Evolutionary conservation across 352 stramenopile genomes (phyloP).

Genomic region (Globisporangium lucens): DNA sequence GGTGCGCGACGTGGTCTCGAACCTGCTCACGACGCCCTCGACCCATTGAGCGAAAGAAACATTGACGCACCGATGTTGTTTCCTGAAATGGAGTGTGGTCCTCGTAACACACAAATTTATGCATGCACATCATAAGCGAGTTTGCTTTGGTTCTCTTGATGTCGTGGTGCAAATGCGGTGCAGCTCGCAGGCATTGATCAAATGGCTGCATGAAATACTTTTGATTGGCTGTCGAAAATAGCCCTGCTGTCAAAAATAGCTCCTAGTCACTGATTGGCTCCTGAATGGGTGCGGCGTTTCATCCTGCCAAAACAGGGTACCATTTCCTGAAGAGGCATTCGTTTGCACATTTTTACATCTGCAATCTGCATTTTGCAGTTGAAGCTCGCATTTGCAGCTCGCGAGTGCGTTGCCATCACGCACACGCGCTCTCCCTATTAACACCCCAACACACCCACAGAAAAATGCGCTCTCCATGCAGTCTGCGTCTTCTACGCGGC

Average conservation of each 20-base stretch:
- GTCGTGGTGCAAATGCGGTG: too few species aligned
- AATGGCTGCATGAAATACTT: neutral
- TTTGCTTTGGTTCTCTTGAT: too few species aligned
- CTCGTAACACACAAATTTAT: neutral
- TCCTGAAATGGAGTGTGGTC: neutral
- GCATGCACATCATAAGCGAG: neutral
- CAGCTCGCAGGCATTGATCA: too few species aligned
- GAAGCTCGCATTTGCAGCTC: neutral
- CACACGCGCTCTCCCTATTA: neutral
- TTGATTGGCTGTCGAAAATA: constrained; percentile 9
- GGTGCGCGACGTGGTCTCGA: constrained; percentile 52
- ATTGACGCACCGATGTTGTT: neutral
- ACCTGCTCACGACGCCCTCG: constrained; percentile 27
- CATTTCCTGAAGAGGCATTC: neutral
- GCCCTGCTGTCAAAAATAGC: neutral
- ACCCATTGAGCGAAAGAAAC: constrained; percentile 9
- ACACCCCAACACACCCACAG: neutral
- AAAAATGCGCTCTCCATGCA: neutral
- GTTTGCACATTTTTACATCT: neutral
- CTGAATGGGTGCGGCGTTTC: neutral
- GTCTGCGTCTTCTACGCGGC: constrained; percentile 32
- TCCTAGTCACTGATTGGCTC: neutral
- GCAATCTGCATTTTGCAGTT: neutral
- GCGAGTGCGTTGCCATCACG: neutral
- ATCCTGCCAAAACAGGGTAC: constrained; percentile 4